These are phyloP conservation scores for Planoprotostelium fungivorum DNA, from an alignment of 78 protist genomes.

Conservation along the genomic window DNA sequence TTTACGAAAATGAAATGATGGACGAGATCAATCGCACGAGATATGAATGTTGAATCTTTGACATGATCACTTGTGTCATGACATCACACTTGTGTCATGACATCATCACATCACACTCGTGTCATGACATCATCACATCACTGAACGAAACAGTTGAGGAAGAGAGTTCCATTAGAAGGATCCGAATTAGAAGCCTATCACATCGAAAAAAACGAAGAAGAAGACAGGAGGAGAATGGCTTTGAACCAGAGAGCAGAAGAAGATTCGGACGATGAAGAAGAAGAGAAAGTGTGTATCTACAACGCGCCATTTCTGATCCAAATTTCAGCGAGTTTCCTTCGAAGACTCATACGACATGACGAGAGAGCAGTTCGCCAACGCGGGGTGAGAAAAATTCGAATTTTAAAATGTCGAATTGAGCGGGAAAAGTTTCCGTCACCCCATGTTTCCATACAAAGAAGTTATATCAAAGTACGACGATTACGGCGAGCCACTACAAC, in stretches of 20 bases:
- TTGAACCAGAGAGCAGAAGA: neutral
- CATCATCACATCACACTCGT: too few species aligned
- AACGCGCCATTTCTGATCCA: neutral
- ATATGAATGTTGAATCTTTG: too few species aligned
- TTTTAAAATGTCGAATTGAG: neutral
- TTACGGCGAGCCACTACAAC: slow-evolving; percentile 2
- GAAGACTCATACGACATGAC: neutral
- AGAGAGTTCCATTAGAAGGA: neutral
- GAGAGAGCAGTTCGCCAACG: neutral
- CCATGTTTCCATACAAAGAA: neutral
- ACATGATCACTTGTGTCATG: too few species aligned
- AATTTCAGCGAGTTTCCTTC: neutral
- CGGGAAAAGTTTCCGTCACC: neutral
- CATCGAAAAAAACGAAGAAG: neutral
- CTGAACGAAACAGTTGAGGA: neutral
- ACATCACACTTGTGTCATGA: too few species aligned
- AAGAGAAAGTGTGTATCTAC: neutral
- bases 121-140: too few species aligned
- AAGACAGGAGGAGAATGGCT: neutral
- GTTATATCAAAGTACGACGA: neutral
- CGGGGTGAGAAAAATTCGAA: neutral
- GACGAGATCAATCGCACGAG: too few species aligned
- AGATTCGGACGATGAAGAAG: neutral
- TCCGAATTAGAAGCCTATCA: neutral
- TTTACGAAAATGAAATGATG: too few species aligned